phyloP scores from a whole-genome alignment of 1,284 basidiomycete species.

The Sphaerobolus stellatus region DNA sequence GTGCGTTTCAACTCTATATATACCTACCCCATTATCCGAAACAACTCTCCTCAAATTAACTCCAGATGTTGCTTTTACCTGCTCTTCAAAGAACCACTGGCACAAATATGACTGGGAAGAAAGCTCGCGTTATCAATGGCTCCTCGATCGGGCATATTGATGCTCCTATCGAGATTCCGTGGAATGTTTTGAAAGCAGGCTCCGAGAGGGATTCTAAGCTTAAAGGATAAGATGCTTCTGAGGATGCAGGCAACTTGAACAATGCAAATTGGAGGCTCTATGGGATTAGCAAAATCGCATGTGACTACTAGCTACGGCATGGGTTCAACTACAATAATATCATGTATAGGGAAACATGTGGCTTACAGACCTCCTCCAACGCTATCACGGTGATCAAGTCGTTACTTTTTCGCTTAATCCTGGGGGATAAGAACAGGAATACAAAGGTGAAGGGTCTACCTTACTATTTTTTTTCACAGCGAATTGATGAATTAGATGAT shows the following conservation, averaged over 20 bases:
- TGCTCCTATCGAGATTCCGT: constrained; percentile 29
- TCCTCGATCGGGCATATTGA: constrained; percentile 35
- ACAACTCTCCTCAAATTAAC: constrained; percentile 32
- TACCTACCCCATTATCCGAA: not conserved
- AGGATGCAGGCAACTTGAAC: constrained; percentile 22
- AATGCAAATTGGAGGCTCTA: constrained; percentile 34
- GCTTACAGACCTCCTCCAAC: not conserved
- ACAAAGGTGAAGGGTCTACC: constrained; percentile 1
- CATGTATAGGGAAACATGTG: not conserved
- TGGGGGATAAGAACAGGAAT: not conserved
- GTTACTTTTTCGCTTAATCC: not conserved
- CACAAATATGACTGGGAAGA: constrained; percentile 25
- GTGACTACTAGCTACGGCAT: constrained; percentile 16
- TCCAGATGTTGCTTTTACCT: constrained; percentile 48
- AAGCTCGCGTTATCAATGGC: constrained; percentile 48
- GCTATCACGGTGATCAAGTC: not conserved
- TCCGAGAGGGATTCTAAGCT: constrained; percentile 22
- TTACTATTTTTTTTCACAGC: no score
- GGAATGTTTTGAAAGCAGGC: constrained; percentile 35
- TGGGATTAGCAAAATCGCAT: constrained; percentile 50
- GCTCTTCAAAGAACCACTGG: constrained; percentile 40
- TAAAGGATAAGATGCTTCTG: not conserved
- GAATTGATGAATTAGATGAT: no score
- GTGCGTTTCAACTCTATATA: not conserved
- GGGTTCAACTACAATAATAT: not conserved